A percentile compares a stretch with the other conserved stretches of the same genome.
phyloP scores from a whole-genome alignment of 139 green algal species.

The Chlorella sp. region DNA sequence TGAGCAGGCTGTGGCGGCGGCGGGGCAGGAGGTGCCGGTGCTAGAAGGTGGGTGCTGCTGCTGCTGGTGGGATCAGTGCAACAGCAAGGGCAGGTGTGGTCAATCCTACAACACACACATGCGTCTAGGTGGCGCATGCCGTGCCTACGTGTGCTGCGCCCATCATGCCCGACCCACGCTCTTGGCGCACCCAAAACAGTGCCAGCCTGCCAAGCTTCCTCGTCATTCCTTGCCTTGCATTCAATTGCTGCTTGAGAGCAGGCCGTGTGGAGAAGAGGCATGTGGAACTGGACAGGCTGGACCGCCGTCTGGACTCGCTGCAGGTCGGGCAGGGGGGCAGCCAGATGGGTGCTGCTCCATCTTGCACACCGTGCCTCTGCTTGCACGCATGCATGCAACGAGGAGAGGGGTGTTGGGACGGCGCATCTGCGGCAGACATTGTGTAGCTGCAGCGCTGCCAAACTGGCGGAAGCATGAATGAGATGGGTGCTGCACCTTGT shows the following conservation, averaged over 20 bases:
- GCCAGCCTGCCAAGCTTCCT: too few species aligned
- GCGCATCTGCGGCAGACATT: too few species aligned
- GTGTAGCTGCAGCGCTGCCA: not conserved
- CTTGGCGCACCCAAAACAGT: too few species aligned
- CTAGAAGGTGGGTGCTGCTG: not conserved
- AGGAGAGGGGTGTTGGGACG: too few species aligned
- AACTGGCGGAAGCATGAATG: not conserved
- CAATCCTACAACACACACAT: not conserved
- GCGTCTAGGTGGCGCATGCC: too few species aligned
- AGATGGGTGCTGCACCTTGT: not conserved
- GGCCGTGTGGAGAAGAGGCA: conserved; percentile 53
- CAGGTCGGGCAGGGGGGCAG: not conserved
- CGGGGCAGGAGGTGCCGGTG: conserved; percentile 25
- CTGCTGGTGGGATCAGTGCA: not conserved
- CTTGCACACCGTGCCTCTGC: not conserved
- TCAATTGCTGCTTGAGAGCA: not conserved
- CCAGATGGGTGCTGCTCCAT: not conserved
- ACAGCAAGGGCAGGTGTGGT: not conserved
- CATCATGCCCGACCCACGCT: too few species aligned
- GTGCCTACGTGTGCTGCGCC: too few species aligned
- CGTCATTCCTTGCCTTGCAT: too few species aligned
- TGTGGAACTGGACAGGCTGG: conserved; percentile 79
- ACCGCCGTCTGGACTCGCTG: conserved; percentile 80
- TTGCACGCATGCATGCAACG: too few species aligned
- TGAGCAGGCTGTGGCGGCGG: not conserved